Base-by-base conservation (phyloP, 106 monocot genomes). In the Cymbidium sinense region DNA sequence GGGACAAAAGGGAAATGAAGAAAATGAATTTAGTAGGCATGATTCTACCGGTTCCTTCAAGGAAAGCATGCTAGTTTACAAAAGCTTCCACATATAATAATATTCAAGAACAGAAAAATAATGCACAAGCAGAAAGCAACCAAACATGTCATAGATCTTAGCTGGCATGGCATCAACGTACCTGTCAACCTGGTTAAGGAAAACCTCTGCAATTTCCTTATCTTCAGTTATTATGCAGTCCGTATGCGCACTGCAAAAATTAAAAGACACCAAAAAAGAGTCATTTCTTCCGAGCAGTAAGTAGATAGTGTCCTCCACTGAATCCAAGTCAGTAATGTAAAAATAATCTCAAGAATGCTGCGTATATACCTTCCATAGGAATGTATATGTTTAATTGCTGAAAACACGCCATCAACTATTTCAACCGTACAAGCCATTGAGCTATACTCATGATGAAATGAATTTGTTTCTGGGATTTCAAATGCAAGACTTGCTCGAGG, bases 381-480 rank as follows among this genome's bases (percentile, higher is more conserved):
- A 86, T 95, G 85, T 84, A 94, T 98, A 80, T 99, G 98, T 70
- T 95, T 79, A 77, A 99, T 86, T 67, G 98, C 98, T 71, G 88
- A 80, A 84, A 73, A 39, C 18, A 99, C 87, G 79, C 89, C 89
- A 83, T 99, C 94, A 43, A 99, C 95, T 72, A 99, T 77, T 79
- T 99, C 94, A 78, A 99, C 15, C 25, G 94, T 86, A 79, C 94
- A 99, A 81, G 89, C 92, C 87, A 95, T 67, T 30, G 98, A 89
- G 78, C 82, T 95, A 78, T 95, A 99, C 74, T 99, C 98, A 70
- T 95, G 94, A 89, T 92, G 90, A 58, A 99, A 87, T 44, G 90
- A 86, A 11, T 39, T 35, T 21, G 90, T 86, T 74, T 75, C 58
- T 47, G 90, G 92, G 79, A 99, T 78, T n/a, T 82, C 81, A 78